Evolutionary conservation across 2,329 filamentous ascomycete species (phyloP), one percentile per base, ranked within the genome.

Genomic region (Verticillium alfalfae): DNA sequence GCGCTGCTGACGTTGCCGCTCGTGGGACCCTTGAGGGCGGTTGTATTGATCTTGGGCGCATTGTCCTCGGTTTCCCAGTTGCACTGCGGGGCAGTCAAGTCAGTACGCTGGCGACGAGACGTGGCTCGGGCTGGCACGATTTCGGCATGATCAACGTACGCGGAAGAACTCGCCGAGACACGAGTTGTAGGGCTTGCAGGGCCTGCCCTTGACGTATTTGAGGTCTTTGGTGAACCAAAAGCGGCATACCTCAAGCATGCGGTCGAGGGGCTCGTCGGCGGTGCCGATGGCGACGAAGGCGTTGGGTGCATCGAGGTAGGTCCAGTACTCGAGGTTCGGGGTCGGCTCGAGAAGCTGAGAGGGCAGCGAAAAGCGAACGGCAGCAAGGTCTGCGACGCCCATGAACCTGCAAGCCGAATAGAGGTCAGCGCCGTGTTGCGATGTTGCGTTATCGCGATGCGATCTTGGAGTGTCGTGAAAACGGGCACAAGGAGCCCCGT

Each of bases 151-250:
- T 10, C 13, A 5, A 79, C 87, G 70, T 80, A 93, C 91, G 78
- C 93, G 86, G 79, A 99, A 99, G 79, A 99, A 99, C 79, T 99
- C 95, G 66, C 95, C 95, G 58, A 99, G 79, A 39, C 93, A 93
- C 57, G 93, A 97, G 77, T 99, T 99, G 80, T 99, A 99, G 12
- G 95, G 95, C 78, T 99, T 99, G 87, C 94, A 98, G 54, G 95
- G 95, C 80, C 93, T 96, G 63, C 94, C 94, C 80, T 98, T 98
- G 74, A 96, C 92, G 71, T 98, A 99, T 85, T 99, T 99, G 76
- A 99, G 76, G 75, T 99, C 95, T 76, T 99, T 99, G 65, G 95
- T 98, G 71, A 98, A 96, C 95, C 95, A 99, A 78, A 98, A 99
- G 63, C 93, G 88, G 69, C 98, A 78, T 36, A 96, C 92, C 71